A percentile compares a stretch with the other conserved stretches of the same genome.
Conservation (phyloP, 306 rosid species). For the Lupinus albus region DNA sequence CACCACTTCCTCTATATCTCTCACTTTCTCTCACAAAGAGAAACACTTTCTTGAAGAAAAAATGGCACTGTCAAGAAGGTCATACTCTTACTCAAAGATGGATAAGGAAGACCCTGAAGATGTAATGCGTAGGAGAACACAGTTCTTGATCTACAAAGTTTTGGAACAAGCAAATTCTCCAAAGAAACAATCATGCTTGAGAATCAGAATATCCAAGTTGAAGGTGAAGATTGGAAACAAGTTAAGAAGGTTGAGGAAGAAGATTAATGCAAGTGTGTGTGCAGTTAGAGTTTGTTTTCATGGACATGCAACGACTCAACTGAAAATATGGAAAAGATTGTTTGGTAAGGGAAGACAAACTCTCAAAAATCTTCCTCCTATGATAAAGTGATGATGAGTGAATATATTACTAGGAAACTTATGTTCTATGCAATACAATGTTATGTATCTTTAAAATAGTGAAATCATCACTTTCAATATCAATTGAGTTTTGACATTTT, state of each 20-base stretch:
- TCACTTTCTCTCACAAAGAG: background rate
- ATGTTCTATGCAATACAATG: slow-evolving; percentile 31
- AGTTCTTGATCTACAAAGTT: slow-evolving; percentile 75
- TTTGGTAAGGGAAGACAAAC: slow-evolving; percentile 49
- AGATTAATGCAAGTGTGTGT: slow-evolving; percentile 45
- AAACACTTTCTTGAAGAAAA: background rate
- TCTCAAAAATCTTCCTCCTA: slow-evolving; percentile 49
- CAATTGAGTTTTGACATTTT: slow-evolving; percentile 16
- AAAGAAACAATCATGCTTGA: slow-evolving; percentile 48
- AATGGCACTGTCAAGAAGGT: slow-evolving; percentile 50
- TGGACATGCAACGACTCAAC: slow-evolving; percentile 55
- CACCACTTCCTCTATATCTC: slow-evolving; percentile 27
- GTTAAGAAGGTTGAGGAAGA: slow-evolving; percentile 68
- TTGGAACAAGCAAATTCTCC: slow-evolving; percentile 59
- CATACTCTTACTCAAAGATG: slow-evolving; percentile 57
- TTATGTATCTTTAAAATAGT: slow-evolving; percentile 3
- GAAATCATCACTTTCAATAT: slow-evolving; percentile 30
- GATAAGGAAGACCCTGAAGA: slow-evolving; percentile 84
- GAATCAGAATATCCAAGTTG: slow-evolving; percentile 69
- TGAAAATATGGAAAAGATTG: slow-evolving; percentile 58
- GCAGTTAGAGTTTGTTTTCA: slow-evolving; percentile 53
- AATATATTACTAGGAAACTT: slow-evolving; percentile 35
- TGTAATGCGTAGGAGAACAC: slow-evolving; percentile 61
- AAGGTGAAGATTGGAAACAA: slow-evolving; percentile 78
- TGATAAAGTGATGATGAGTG: slow-evolving; percentile 42